Evolutionary conservation across 169 alveolate genomes (phyloP), one percentile per base, ranked within the genome.

Genomic region (Besnoitia besnoiti): DNA sequence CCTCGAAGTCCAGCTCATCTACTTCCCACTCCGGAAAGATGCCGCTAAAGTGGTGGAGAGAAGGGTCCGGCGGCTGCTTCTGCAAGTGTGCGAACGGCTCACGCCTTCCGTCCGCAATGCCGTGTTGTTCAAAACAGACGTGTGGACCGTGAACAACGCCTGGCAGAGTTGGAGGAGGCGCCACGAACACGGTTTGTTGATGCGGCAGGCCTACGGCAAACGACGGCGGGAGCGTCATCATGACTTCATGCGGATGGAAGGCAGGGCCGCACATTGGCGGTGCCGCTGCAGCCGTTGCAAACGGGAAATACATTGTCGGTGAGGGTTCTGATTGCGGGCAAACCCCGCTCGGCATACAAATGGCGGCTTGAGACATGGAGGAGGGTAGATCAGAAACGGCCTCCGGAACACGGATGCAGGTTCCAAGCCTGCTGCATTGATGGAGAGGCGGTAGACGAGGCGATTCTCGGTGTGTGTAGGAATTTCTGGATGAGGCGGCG

Each of bases 11-110:
- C 46, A 73, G 5, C n/a, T 73, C 82, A n/a, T 73, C 82, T 19
- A 73, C 82, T 37, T 73, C 82, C 82, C 82, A 73, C 12, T n/a
- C 82, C 12, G 82, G 46, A n/a, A 73, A 73, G 47, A 73, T 35
- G 44, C 46, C 2, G 44, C 44, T 7, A 30, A 73, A 73, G 44
- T 73, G 47, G 21, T 73, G 82, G 47, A 73, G 46, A 16, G 10
- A n/a, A 7, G 82, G 82, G 8, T 73, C 82, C 44, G 82, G 82
- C 8, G n/a, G 46, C 27, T n/a, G 82, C 44, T 19, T 37, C n/a
- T n/a, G 82, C 44, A n/a, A 8, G 19, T 73, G 82, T n/a, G 67
- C 59, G 16, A 16, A 16, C 59, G 7, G 67, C 30, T 0, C 33
- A 1, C 67, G 1, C 12, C 67, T 55, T 55, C 67, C 24, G 27